These are phyloP conservation scores for Neurospora hispaniola DNA, from an alignment of 495 filamentous ascomycete species.

Conservation along the genomic window DNA sequence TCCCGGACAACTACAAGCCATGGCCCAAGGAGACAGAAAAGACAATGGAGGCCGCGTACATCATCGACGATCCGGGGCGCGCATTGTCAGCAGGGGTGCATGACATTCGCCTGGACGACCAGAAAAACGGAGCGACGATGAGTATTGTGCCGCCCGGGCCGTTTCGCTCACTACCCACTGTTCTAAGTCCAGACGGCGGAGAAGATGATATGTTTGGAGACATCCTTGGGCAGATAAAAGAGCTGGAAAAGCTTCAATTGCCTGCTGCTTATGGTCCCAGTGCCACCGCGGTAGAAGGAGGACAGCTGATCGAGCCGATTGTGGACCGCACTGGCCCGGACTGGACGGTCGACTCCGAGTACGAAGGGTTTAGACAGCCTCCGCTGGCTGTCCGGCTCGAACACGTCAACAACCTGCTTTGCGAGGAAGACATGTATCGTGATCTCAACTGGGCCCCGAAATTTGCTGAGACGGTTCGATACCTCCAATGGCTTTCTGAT, in stretches of 20 bases:
- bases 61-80: background rate
- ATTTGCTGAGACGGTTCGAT: slow-evolving; percentile 11
- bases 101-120: background rate
- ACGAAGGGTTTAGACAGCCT: slow-evolving; percentile 11
- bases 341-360: slow-evolving; percentile 14
- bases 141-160: background rate
- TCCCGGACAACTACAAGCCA: slow-evolving; percentile 1
- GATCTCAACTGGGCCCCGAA: slow-evolving; percentile 14
- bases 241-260: background rate
- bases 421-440: slow-evolving; percentile 23
- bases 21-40: background rate
- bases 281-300: background rate
- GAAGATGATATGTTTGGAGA: background rate
- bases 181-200: background rate
- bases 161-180: background rate
- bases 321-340: slow-evolving; percentile 6
- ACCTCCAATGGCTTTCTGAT: slow-evolving; percentile 18
- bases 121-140: background rate
- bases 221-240: background rate
- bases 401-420: slow-evolving; percentile 19
- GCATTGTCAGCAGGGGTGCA: background rate
- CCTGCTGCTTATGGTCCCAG: background rate
- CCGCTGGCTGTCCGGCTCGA: slow-evolving; percentile 16
- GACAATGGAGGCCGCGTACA: background rate
- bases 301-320: background rate